Evolutionary conservation across 768 basidiomycete genomes (phyloP), one percentile per base, ranked within the genome.

Genomic region (Leccinellum albellum): DNA sequence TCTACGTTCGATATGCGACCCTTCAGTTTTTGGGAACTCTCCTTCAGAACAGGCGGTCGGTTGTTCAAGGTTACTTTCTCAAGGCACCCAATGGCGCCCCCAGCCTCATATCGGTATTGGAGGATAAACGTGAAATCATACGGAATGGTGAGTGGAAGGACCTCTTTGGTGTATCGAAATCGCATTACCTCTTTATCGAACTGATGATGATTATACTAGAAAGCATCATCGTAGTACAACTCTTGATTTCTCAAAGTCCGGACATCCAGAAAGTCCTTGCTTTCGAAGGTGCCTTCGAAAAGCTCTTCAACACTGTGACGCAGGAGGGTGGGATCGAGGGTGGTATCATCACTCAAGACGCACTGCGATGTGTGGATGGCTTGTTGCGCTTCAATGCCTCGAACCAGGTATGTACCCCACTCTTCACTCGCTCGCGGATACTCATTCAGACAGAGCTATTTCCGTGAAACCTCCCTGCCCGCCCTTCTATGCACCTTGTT

Each of bases 251-350:
- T 0, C 89, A 94, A 63, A 98, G 90, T 64, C 83, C 90, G 31
- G 93, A 98, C 70, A 91, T 99, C 33, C 96, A 98, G 68, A 98
- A 98, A 73, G 86, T 98, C 29, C 84, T 98, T 46, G 94, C 95
- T 0, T 99, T 99, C 64, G 94, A 94, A 64, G 94, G 97, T 20
- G 91, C 91, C 2, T 98, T 99, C 66, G 97, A 99, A 76, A 92
- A 89, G 68, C 80, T 99, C 29, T 94, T 98, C 75, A 86, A 86
- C 54, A 94, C 91, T 49, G 82, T 98, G 59, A 80, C 83, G 9
- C 81, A 84, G 59, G 96, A 98, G 71, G 92, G 94, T 21, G 97
- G 97, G 0, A 79, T 94, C 23, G 95, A 98, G 63, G 94, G 95
- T 15, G 94, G 94, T 10, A 79, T 88, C 54, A 87, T 91, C 44